Conservation (phyloP, 2,329 filamentous ascomycete genomes). For the Coniochaeta sp. region DNA sequence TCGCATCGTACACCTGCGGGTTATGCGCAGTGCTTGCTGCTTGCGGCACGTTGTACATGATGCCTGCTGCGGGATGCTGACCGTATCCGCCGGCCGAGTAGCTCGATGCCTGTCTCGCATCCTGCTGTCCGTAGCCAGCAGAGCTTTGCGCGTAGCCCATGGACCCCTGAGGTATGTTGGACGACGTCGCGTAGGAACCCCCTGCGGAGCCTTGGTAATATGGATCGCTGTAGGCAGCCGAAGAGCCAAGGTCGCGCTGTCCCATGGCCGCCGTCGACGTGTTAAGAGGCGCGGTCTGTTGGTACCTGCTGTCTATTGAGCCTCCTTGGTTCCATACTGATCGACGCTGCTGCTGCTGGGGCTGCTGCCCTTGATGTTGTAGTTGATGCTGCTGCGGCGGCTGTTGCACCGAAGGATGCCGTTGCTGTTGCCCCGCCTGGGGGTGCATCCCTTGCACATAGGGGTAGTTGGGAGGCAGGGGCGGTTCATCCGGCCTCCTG, state of each 20-base stretch:
- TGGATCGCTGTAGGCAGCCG: conserved; percentile 45
- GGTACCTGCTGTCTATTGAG: conserved; percentile 42
- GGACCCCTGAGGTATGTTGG: conserved; percentile 47
- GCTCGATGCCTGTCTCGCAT: conserved; percentile 47
- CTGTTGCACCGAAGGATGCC: too few species aligned
- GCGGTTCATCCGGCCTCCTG: conserved; percentile 68
- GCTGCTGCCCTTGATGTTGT: conserved; percentile 23
- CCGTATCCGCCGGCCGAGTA: conserved; percentile 47
- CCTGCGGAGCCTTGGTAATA: conserved; percentile 52
- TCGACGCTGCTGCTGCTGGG: conserved; percentile 19
- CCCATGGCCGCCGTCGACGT: conserved; percentile 36
- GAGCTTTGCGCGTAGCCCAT: conserved; percentile 46
- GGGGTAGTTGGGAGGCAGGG: conserved; percentile 49
- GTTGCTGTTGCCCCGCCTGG: conserved; percentile 31
- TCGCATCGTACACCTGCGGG: conserved; percentile 68
- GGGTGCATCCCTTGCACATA: neutral
- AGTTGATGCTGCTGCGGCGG: conserved; percentile 1
- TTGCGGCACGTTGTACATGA: conserved; percentile 75
- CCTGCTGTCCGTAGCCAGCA: conserved; percentile 51
- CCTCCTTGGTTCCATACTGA: conserved; percentile 30
- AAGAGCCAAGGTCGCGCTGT: conserved; percentile 44
- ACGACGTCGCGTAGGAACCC: conserved; percentile 38
- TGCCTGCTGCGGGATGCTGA: conserved; percentile 49
- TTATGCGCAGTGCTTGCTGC: conserved; percentile 44
- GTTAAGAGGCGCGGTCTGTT: conserved; percentile 42